Conservation (phyloP, 1,284 basidiomycete genomes). For the Hemileia vastatrix region DNA sequence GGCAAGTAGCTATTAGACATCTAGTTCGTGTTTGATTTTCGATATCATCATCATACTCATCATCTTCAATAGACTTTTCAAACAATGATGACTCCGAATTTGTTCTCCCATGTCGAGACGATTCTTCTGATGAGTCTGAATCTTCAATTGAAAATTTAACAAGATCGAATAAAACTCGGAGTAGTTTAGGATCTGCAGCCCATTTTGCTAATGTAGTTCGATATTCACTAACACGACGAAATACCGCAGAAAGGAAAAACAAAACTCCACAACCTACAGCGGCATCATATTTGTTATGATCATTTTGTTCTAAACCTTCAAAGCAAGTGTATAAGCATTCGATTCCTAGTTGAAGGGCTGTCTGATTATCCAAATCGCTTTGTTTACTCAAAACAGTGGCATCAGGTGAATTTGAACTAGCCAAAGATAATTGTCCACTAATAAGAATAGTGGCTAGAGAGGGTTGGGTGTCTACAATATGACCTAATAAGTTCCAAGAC, state of each 20-base stretch:
- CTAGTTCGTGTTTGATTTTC: no score
- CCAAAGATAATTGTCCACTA: conserved; percentile 6
- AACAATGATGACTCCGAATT: no score
- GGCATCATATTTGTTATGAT: conserved; percentile 12
- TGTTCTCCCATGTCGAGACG: no score
- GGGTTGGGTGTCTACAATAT: conserved; percentile 18
- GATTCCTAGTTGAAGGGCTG: conserved; percentile 17
- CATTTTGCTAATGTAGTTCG: conserved; percentile 2
- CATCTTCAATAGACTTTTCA: no score
- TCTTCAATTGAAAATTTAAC: no score
- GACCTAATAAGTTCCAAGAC: conserved; percentile 17
- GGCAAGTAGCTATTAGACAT: no score
- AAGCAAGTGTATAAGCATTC: conserved; percentile 14
- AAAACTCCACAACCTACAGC: conserved; percentile 15
- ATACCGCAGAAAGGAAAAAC: conserved; percentile 13
- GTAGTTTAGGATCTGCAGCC: no score
- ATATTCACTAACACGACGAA: conserved; percentile 13
- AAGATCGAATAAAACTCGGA: no score
- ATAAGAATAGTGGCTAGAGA: conserved; percentile 17
- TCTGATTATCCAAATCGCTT: background rate
- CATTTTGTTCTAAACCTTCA: no score
- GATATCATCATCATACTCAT: no score
- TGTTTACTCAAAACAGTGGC: no score
- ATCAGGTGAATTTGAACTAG: background rate
- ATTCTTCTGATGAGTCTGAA: no score